Percentiles rank a stretch among this genome's conserved stretches.
Conservation (phyloP, 441 rosid species). For the Gossypium lobatum region DNA sequence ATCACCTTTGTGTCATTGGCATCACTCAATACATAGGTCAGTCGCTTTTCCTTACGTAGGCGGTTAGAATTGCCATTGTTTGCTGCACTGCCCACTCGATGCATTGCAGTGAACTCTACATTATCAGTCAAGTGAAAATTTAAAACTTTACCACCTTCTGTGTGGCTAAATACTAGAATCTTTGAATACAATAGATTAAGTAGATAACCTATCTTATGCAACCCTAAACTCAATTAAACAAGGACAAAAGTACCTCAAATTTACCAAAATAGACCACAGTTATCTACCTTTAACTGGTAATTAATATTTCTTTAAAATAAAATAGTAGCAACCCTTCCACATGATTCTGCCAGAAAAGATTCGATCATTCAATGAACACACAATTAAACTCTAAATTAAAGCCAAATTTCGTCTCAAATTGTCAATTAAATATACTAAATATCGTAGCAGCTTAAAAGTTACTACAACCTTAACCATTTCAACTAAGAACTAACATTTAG, state of each 20-base stretch:
- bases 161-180: neutral
- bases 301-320: neutral
- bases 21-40: conserved; percentile 82
- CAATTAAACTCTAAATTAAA: neutral
- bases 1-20: conserved; percentile 75
- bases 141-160: neutral
- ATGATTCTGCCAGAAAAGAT: neutral
- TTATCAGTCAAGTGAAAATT: neutral
- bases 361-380: neutral
- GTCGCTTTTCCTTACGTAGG: conserved; percentile 90
- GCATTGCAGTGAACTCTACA: conserved; percentile 56
- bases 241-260: neutral
- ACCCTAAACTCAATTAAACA: neutral
- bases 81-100: conserved; percentile 99
- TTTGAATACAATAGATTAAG: neutral
- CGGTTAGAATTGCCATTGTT: conserved; percentile 83
- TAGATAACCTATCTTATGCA: neutral
- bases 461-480: neutral
- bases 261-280: neutral
- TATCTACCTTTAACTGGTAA: neutral
- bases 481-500: neutral
- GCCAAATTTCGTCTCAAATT: neutral
- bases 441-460: neutral
- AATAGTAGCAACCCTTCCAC: neutral
- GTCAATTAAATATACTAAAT: too few relatives aligned